Conservation (phyloP, 2,329 filamentous ascomycete species). For the Phyllosticta citribraziliensis region DNA sequence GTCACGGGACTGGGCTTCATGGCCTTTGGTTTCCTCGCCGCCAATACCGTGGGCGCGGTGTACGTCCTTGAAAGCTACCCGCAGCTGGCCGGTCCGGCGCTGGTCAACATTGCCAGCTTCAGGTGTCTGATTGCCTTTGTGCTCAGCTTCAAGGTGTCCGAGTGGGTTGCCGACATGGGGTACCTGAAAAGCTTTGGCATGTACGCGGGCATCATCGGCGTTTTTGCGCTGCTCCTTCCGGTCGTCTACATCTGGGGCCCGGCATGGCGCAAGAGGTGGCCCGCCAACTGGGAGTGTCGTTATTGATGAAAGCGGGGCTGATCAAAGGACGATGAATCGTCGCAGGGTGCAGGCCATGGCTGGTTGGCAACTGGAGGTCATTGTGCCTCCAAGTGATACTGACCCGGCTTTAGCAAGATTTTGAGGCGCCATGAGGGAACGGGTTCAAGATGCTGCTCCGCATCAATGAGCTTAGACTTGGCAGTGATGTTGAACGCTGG, state of each 20-base stretch:
- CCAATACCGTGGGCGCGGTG: slow-evolving; percentile 22
- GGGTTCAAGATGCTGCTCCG: too few relatives aligned
- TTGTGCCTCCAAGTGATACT: neutral
- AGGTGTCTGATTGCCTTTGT: slow-evolving; percentile 21
- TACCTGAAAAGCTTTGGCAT: slow-evolving; percentile 19
- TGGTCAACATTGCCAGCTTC: slow-evolving; percentile 23
- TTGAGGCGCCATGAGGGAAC: too few relatives aligned
- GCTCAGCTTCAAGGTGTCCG: slow-evolving; percentile 18
- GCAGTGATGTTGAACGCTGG: too few relatives aligned
- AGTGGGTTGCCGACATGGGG: slow-evolving; percentile 19
- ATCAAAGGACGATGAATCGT: neutral
- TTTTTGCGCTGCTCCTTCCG: slow-evolving; percentile 17
- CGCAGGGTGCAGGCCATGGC: neutral
- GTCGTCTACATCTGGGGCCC: slow-evolving; percentile 16
- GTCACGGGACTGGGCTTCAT: slow-evolving; percentile 18
- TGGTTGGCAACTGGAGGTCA: neutral
- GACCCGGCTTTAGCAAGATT: too few relatives aligned
- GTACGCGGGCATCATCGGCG: slow-evolving; percentile 18
- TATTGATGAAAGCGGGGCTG: neutral
- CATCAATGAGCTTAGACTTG: too few relatives aligned
- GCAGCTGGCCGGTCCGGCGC: slow-evolving; percentile 20
- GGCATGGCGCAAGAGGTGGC: slow-evolving; percentile 4
- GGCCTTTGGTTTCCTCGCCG: slow-evolving; percentile 20
- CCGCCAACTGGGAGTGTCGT: neutral
- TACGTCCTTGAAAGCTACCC: slow-evolving; percentile 23